A percentile compares a stretch with the other conserved stretches of the same genome.
Evolutionary conservation across 2,329 filamentous ascomycete genomes (phyloP).

Genomic region (Alternaria sp.): DNA sequence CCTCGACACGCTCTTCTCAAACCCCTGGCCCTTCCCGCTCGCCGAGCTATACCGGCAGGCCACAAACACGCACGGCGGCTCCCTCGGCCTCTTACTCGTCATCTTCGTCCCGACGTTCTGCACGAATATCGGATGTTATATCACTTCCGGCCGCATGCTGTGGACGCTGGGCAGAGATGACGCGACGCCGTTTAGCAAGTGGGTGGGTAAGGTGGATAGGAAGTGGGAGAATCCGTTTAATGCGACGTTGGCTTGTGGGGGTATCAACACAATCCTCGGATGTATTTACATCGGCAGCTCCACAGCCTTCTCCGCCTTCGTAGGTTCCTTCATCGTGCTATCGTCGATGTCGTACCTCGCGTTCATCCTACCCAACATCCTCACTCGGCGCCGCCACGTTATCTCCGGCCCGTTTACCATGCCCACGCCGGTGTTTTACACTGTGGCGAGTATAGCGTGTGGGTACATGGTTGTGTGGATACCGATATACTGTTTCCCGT

Average conservation of each 20-base stretch:
- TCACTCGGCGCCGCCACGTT: slow-evolving; percentile 51
- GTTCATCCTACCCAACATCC: slow-evolving; percentile 62
- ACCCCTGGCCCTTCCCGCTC: slow-evolving; percentile 64
- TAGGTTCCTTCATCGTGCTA: slow-evolving; percentile 65
- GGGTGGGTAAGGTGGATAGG: slow-evolving; percentile 56
- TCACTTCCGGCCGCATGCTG: slow-evolving; percentile 66
- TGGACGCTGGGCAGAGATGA: slow-evolving; percentile 67
- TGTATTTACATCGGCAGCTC: slow-evolving; percentile 66
- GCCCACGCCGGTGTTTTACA: slow-evolving; percentile 48
- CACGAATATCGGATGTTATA: slow-evolving; percentile 63
- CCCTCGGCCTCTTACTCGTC: slow-evolving; percentile 57
- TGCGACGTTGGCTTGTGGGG: slow-evolving; percentile 60
- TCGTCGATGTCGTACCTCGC: slow-evolving; percentile 65
- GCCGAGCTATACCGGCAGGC: slow-evolving; percentile 68
- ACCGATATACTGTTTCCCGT: slow-evolving; percentile 68
- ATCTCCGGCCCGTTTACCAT: slow-evolving; percentile 66
- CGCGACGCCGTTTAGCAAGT: slow-evolving; percentile 60
- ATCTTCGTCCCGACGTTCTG: slow-evolving; percentile 61
- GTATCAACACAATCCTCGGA: slow-evolving; percentile 63
- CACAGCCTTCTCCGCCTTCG: slow-evolving; percentile 71
- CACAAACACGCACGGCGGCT: slow-evolving; percentile 49
- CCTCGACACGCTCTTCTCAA: slow-evolving; percentile 60
- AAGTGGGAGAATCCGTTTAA: slow-evolving; percentile 61
- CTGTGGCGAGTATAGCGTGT: slow-evolving; percentile 60
- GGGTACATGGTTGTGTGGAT: slow-evolving; percentile 66